These are phyloP conservation scores for Exophiala aquamarina DNA, from an alignment of 2,329 filamentous ascomycete genomes.

Conservation along the genomic window DNA sequence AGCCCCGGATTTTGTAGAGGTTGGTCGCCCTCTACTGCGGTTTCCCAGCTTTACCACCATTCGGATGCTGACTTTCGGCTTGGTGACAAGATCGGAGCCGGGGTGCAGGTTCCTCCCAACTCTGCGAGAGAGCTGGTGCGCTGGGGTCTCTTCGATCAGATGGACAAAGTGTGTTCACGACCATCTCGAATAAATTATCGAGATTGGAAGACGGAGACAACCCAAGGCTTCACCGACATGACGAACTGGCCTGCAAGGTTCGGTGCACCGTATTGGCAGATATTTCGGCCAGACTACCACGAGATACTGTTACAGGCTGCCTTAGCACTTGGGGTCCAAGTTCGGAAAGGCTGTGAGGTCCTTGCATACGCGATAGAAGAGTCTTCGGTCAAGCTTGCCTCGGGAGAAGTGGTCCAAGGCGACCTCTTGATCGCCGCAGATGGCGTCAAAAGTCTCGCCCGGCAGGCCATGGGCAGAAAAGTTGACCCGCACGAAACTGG, in stretches of 20 bases:
- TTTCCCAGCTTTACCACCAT: neutral
- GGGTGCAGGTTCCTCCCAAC: conserved; percentile 37
- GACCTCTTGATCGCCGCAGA: conserved; percentile 53
- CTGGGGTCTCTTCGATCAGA: too few relatives aligned
- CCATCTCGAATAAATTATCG: too few relatives aligned
- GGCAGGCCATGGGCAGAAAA: conserved; percentile 42
- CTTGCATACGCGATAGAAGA: conserved; percentile 29
- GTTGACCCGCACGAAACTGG: conserved; percentile 53
- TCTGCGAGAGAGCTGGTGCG: conserved; percentile 28
- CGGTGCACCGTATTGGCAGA: conserved; percentile 49
- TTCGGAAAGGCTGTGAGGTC: conserved; percentile 31
- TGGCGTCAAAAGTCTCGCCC: conserved; percentile 47
- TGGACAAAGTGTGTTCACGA: too few relatives aligned
- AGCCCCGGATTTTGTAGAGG: conserved; percentile 41
- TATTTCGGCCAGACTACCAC: conserved; percentile 54
- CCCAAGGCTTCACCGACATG: too few relatives aligned
- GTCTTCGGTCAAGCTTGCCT: conserved; percentile 34
- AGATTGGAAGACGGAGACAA: too few relatives aligned
- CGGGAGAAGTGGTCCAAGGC: conserved; percentile 32
- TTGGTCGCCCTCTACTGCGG: conserved; percentile 26
- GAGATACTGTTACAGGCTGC: conserved; percentile 43
- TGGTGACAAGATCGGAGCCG: conserved; percentile 37
- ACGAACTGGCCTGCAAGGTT: too few relatives aligned
- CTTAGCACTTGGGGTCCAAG: conserved; percentile 39
- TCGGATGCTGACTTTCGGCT: too few relatives aligned